Base-by-base conservation (phyloP, 2,329 filamentous ascomycete genomes). In the Rugonectria rugulosa region DNA sequence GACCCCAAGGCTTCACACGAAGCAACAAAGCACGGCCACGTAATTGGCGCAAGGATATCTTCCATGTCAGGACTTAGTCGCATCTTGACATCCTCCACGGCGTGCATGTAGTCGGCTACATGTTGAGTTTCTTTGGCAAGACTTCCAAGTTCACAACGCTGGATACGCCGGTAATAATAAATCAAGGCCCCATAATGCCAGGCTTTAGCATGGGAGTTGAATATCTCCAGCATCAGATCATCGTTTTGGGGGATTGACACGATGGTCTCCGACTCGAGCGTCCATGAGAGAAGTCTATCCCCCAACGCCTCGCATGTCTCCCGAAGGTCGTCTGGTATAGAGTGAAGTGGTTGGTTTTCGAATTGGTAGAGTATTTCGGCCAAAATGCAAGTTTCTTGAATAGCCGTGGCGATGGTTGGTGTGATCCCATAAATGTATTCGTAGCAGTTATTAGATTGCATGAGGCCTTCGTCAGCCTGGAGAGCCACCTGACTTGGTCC, bases 391-490 rank as follows among this genome's bases (percentile, higher is more conserved):
- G 47, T 53, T 34, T 52, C 48, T 12, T 51, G 47, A 8, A 56
- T 53, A 3, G 53, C 47, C 12, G 26, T 37, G 6, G 53, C 53
- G 12, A 46, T 52, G 10, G 26, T 34, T 5, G 53, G 41, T 4
- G 41, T 52, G 24, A 56, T 52, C 12, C 53, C 53, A 23, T 56
- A 56, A 26, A 56, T 47, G 37, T 42, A 56, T 24, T 52, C 53
- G 15, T 42, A 56, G 20, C 42, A 52, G 3, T 40, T 47, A 5
- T 34, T 45, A 1, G 53, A 46, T 11, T 26, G 42, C 8, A 56
- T 46, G n/a, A 52, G 21, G 11, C 17, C 36, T 11, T 56, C 36
- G 5, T 52, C 53, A 3, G 24, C 11, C 8, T 24, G 27, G 2
- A 31, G 10, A 10, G 27, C n/a, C 1, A 21, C 19, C 4, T 55